Conservation (phyloP, 1,284 basidiomycete genomes). For the Rhodotorula sp. region DNA sequence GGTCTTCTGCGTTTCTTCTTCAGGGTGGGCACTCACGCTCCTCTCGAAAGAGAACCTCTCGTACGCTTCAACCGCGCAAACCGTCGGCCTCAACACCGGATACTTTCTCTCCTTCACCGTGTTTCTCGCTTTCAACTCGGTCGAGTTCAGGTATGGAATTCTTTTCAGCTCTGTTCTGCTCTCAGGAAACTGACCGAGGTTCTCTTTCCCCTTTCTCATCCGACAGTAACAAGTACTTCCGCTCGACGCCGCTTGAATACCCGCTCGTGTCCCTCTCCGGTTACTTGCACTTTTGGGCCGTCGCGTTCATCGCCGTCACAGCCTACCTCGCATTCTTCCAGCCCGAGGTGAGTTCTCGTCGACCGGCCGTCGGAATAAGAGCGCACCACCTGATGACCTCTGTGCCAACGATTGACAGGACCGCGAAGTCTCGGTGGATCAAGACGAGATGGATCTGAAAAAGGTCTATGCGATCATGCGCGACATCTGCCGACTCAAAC, state of each 20-base stretch:
- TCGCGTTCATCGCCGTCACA: constrained; percentile 78
- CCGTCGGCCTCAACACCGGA: constrained; percentile 93
- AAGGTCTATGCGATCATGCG: constrained; percentile 93
- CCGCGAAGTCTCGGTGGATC: constrained; percentile 62
- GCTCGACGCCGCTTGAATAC: constrained; percentile 60
- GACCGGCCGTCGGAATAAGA: neutral
- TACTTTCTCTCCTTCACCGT: constrained; percentile 97
- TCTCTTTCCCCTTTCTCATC: neutral
- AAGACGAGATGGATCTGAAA: constrained; percentile 80
- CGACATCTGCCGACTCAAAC: constrained; percentile 85
- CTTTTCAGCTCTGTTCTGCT: constrained; percentile 46
- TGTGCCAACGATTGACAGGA: constrained; percentile 55
- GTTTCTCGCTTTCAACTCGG: constrained; percentile 93
- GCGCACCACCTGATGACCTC: neutral
- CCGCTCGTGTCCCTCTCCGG: constrained; percentile 76
- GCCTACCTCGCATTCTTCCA: constrained; percentile 84
- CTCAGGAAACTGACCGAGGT: neutral
- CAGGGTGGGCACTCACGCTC: constrained; percentile 94
- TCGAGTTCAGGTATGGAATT: constrained; percentile 70
- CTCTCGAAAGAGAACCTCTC: constrained; percentile 92
- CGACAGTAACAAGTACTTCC: constrained; percentile 67
- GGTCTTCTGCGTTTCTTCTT: neutral
- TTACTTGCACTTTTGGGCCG: constrained; percentile 84
- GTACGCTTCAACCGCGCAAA: constrained; percentile 97
- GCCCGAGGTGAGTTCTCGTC: constrained; percentile 64